Evolutionary conservation across 1,284 basidiomycete species (phyloP), one percentile per base, ranked within the genome.

Genomic region (Trametes versicolor): DNA sequence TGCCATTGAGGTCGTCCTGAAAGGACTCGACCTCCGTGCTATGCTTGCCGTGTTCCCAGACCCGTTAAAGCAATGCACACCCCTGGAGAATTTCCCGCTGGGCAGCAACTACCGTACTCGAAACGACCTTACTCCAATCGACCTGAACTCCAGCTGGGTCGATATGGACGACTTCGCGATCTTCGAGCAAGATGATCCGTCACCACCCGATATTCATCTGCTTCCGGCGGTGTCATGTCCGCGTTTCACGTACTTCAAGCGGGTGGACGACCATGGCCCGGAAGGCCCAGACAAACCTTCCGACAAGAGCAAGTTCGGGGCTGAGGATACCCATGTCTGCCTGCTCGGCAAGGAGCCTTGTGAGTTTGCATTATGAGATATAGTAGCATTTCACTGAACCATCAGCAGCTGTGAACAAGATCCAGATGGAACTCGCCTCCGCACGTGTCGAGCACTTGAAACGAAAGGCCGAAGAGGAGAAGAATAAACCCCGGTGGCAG

Each of bases 281-380:
- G 79, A 80, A 7, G 71, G 76, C 13, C 75, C 80, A 13, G 77
- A 78, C 17, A 79, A 78, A 50, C 76, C 80, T 21, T 74, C 78
- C 36, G 77, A 84, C 71, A 75, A 77, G 66, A 91, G 83, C 76
- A 98, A 97, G 77, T 99, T 99, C 74, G 97, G 97, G 0, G 82
- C 87, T 57, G 97, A 99, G 76, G 79, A 87, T 63, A 92, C 93
- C 0, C 97, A 99, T 76, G 84, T 86, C 5, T 99, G 97, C 77
- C 83, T 95, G 60, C 85, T 97, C 45, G 92, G 93, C 2, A 86
- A 87, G 67, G 87, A 92, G 74, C 82, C 85, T 27, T 88, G 94
- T 95, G 71, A 71, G 89, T 80, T 10, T 7, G 15, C 58, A 49
- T 27, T n/a, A 27, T 19, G 62, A 65, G 68, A 53, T 6, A 6